phyloP scores from a whole-genome alignment of 805 yeast genomes.

The Grigorovia humatica region DNA sequence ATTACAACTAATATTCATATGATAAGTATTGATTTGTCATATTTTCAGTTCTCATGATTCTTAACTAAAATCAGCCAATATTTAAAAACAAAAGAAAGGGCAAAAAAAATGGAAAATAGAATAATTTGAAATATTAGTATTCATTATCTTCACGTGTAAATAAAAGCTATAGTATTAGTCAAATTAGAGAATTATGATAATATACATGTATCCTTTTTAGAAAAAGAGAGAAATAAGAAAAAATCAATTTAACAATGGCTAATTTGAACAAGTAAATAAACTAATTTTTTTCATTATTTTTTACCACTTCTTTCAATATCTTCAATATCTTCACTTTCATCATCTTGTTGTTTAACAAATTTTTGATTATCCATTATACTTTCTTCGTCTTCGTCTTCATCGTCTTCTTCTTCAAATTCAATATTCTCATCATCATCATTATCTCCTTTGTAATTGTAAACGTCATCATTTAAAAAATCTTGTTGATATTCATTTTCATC shows the following conservation, averaged over 20 bases:
- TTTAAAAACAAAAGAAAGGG: no score
- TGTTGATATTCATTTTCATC: conserved; percentile 60
- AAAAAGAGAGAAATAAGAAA: no score
- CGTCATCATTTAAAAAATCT: conserved; percentile 34
- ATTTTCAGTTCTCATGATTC: no score
- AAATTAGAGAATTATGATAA: background rate
- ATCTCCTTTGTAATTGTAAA: conserved; percentile 30
- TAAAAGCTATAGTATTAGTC: background rate
- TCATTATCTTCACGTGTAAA: background rate
- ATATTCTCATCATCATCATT: conserved; percentile 40
- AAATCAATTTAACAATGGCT: no score
- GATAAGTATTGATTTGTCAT: background rate
- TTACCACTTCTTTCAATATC: conserved; percentile 20
- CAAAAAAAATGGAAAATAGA: no score
- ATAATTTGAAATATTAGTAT: no score
- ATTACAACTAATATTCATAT: no score
- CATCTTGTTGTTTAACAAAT: conserved; percentile 22
- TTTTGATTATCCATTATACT: conserved; percentile 29
- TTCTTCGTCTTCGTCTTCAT: conserved; percentile 24
- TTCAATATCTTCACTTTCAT: conserved; percentile 28
- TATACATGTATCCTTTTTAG: background rate
- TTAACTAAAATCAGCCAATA: no score
- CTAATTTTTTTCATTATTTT: conserved; percentile 1
- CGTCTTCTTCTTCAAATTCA: conserved; percentile 21
- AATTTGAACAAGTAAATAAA: no score